These are phyloP conservation scores for Annona cherimola DNA, from an alignment of 164 flowering plant genomes.

Conservation along the genomic window DNA sequence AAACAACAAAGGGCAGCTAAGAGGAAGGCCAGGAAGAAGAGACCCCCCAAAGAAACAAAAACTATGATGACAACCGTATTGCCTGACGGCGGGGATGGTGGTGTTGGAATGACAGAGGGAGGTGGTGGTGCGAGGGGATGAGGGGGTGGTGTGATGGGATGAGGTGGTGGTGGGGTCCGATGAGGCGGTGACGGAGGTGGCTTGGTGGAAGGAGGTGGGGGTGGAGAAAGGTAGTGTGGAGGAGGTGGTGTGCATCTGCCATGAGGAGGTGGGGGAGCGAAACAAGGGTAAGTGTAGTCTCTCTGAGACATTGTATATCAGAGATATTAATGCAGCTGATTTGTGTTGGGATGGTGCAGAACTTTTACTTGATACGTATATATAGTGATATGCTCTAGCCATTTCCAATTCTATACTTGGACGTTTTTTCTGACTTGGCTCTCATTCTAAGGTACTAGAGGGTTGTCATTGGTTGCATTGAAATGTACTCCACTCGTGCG, in stretches of 20 bases:
- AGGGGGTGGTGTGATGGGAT: slow-evolving; percentile 7
- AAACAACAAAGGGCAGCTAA: slow-evolving; percentile 51
- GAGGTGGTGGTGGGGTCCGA: slow-evolving; percentile 1
- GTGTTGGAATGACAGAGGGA: slow-evolving; percentile 19
- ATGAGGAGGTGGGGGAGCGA: slow-evolving; percentile 24
- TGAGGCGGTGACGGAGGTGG: slow-evolving; percentile 11
- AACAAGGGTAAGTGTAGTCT: slow-evolving; percentile 11
- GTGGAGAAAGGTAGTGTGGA: neutral
- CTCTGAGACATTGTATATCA: slow-evolving; percentile 1
- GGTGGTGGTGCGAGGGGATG: slow-evolving; percentile 12
- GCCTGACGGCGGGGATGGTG: slow-evolving; percentile 32
- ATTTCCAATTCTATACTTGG: slow-evolving; percentile 18
- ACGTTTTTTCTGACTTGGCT: slow-evolving; percentile 22
- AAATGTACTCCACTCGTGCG: slow-evolving; percentile 16
- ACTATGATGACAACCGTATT: slow-evolving; percentile 40
- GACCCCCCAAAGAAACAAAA: slow-evolving; percentile 55
- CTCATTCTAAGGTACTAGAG: slow-evolving; percentile 7
- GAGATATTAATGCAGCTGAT: slow-evolving; percentile 10
- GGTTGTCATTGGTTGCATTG: slow-evolving; percentile 26
- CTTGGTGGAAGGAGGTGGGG: neutral
- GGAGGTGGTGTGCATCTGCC: slow-evolving; percentile 2
- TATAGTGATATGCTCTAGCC: neutral
- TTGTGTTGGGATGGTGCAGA: neutral
- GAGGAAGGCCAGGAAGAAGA: slow-evolving; percentile 59
- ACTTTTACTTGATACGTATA: slow-evolving; percentile 15